These are phyloP conservation scores for Viridothelium virens DNA, from an alignment of 495 filamentous ascomycete species.

Conservation along the genomic window DNA sequence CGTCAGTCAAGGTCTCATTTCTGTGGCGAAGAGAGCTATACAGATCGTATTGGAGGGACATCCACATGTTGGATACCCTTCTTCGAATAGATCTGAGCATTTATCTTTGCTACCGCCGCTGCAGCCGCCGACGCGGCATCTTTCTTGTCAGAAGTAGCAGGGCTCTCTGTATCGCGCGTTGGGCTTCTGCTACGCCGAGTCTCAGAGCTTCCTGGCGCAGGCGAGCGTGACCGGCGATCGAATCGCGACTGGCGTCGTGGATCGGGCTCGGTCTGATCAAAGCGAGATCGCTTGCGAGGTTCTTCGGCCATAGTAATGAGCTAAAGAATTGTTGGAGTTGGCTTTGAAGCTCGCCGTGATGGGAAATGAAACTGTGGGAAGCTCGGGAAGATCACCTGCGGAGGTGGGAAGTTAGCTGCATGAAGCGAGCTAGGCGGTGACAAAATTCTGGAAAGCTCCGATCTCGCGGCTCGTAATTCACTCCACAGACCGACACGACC, in stretches of 20 bases:
- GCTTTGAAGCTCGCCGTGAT: background rate
- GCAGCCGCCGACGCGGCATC: slow-evolving; percentile 64
- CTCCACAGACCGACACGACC: background rate
- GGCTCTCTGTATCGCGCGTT: slow-evolving; percentile 49
- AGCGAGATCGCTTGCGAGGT: slow-evolving; percentile 80
- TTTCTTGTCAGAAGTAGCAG: slow-evolving; percentile 40
- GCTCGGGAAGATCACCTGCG: background rate
- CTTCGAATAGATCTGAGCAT: slow-evolving; percentile 83
- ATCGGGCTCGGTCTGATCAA: slow-evolving; percentile 80
- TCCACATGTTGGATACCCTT: slow-evolving; percentile 92
- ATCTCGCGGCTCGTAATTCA: background rate
- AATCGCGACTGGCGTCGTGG: slow-evolving; percentile 64
- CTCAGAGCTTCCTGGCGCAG: slow-evolving; percentile 50
- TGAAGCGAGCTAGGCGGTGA: background rate
- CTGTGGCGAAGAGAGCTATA: slow-evolving; percentile 28
- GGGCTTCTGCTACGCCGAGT: slow-evolving; percentile 74
- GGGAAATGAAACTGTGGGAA: background rate
- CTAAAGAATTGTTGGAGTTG: slow-evolving; percentile 20
- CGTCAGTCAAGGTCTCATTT: background rate
- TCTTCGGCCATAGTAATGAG: slow-evolving; percentile 63
- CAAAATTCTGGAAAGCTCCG: background rate
- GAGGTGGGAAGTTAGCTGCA: background rate
- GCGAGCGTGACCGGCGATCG: slow-evolving; percentile 81
- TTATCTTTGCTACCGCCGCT: slow-evolving; percentile 87
- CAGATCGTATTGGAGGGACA: slow-evolving; percentile 75